A percentile compares a stretch with the other conserved stretches of the same genome.
Evolutionary conservation across 768 basidiomycete genomes (phyloP).

Genomic region (Phylloporus sp.): DNA sequence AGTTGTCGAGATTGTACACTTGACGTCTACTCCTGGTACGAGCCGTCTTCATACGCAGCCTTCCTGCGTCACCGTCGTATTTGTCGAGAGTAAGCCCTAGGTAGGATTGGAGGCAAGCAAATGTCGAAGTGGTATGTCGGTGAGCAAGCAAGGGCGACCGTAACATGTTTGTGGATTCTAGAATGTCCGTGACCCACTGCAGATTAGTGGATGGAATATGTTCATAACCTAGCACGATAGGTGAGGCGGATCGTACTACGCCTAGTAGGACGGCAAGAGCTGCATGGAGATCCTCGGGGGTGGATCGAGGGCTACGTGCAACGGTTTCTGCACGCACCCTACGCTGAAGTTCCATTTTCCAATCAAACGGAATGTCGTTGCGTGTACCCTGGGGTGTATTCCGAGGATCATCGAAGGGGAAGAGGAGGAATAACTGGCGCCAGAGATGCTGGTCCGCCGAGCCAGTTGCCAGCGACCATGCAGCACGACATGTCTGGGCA

Average conservation of each 20-base stretch:
- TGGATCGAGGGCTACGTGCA: constrained; percentile 15
- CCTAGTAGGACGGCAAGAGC: constrained; percentile 41
- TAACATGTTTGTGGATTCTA: constrained; percentile 40
- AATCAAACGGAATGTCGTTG: constrained; percentile 24
- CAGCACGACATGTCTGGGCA: constrained; percentile 50
- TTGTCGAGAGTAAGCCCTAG: constrained; percentile 43
- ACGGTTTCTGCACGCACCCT: constrained; percentile 42
- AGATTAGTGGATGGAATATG: constrained; percentile 37
- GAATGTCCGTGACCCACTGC: constrained; percentile 40
- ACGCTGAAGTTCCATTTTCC: constrained; percentile 36
- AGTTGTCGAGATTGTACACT: constrained; percentile 61
- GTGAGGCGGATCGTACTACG: constrained; percentile 36
- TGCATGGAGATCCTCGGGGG: constrained; percentile 25
- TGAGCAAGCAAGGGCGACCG: constrained; percentile 27
- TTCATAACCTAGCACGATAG: constrained; percentile 21
- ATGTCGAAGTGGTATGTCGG: constrained; percentile 27
- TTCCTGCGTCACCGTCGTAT: constrained; percentile 23
- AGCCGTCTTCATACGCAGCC: constrained; percentile 25
- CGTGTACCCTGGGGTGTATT: constrained; percentile 16
- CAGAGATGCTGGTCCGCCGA: constrained; percentile 58
- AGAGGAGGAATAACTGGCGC: constrained; percentile 57
- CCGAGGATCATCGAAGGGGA: constrained; percentile 66
- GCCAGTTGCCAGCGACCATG: constrained; percentile 47
- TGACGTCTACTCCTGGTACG: constrained; percentile 50
- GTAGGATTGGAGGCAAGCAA: constrained; percentile 46